Base-by-base conservation (phyloP, 176 grass and related monocot genomes). In the Thinopyrum elongatum region DNA sequence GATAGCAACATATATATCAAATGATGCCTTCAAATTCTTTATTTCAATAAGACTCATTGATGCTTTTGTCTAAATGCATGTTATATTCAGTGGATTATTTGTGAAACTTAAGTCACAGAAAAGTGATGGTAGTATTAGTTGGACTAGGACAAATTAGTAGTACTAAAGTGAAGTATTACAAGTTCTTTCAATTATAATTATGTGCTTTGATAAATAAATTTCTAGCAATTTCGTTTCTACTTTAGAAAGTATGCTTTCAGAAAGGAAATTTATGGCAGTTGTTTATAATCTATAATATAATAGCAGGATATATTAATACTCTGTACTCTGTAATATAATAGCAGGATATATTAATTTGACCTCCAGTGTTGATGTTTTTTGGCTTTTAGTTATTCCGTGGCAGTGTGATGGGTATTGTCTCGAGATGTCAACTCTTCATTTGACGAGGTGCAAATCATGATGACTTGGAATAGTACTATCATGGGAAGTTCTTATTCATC, bases 181-280 rank as follows among this genome's bases (percentile, higher is more conserved):
- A 39, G 3, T 28, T 10, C 21, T 27, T 14, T 65, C 53, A 6
- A 64, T 70, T 70, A n/a, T 81, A 76, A 4, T 13, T 33, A 33
- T 38, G 0, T 39, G 39, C 65, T 16, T 55, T 33, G 83, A 51
- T 30, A 29, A 11, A 69, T 73, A 49, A 86, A 3, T 33, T 36
- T 51, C 62, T 78, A 39, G 10, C 34, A 70, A 39, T 39, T n/a
- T 23, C 4, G 19, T 70, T 70, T 19, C 34, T 39, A 38, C 62
- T 74, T 91, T 51, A 82, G 22, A 87, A 98, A 89, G 85, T 98
- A 98, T 65, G 91, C 91, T 57, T 93, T 98, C 79, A 98, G 93
- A 65, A 95, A 92, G 85, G 91, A 98, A 87, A 86, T 98, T 80
- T 93, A 95, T 11, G 36, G 67, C 51, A 77, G n/a, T 46, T 59